Conservation (phyloP, 441 rosid genomes). For the Brassica balearica region DNA sequence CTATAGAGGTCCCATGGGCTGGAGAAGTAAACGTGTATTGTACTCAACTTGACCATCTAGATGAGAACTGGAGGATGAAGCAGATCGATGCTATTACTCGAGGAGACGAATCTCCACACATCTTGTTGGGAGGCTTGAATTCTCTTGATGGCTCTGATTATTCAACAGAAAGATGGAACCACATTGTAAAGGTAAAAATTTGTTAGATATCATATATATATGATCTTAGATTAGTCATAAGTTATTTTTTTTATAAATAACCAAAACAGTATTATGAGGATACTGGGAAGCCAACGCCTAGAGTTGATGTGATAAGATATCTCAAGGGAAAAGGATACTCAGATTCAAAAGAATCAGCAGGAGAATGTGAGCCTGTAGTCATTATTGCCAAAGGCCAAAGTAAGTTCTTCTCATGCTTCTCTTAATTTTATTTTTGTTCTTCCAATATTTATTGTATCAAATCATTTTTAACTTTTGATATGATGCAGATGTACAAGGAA, state of each 20-base stretch:
- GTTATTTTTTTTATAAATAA: neutral
- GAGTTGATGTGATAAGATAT: slow-evolving; percentile 4
- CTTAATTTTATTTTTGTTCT: neutral
- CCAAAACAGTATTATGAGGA: slow-evolving; percentile 6
- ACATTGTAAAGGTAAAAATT: neutral
- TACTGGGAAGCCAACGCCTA: slow-evolving; percentile 9
- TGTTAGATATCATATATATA: neutral
- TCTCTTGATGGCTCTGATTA: slow-evolving; percentile 9
- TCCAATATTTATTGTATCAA: neutral
- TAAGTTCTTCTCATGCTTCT: neutral
- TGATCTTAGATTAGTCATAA: neutral
- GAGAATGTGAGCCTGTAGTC: slow-evolving; percentile 7
- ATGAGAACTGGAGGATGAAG: slow-evolving; percentile 68
- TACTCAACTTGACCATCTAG: slow-evolving; percentile 91
- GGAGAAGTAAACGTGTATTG: slow-evolving; percentile 83
- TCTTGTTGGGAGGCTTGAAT: slow-evolving; percentile 9
- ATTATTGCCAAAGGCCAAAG: slow-evolving; percentile 12
- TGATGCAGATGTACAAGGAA: slow-evolving; percentile 73
- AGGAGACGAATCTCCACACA: slow-evolving; percentile 1
- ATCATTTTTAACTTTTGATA: neutral
- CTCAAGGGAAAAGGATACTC: neutral
- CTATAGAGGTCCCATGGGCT: slow-evolving; percentile 78
- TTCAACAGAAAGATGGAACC: slow-evolving; percentile 7
- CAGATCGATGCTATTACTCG: neutral
- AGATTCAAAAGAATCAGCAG: neutral